Base-by-base conservation (phyloP, 2,329 filamentous ascomycete species). In the Chaetomium globosum region DNA sequence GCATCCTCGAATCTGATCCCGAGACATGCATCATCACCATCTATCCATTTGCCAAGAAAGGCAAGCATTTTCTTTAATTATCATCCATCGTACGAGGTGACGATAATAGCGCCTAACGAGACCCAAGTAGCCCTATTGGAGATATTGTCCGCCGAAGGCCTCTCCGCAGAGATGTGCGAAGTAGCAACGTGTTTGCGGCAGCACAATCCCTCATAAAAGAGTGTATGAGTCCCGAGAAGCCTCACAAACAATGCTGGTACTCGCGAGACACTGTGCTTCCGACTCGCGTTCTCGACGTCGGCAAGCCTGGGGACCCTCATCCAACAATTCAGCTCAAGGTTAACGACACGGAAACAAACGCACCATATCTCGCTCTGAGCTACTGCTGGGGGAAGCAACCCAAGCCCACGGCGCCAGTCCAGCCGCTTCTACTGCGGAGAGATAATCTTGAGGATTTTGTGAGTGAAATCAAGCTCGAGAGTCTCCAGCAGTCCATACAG, bases 161-260 rank as follows among this genome's bases (percentile, higher is more conserved):
- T 51, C 48, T 51, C 48, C 48, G 26, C 48, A 51, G 48, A 51
- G 48, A 51, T 51, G 48, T 51, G 48, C 48, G 21, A 26, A 51
- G 48, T n/a, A n/a, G 48, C 48, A 51, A 26, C 9, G 48, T 51
- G 48, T 51, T 51, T 51, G 48, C 48, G 48, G 48, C 48, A 51
- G 48, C 48, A 26, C 48, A 51, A 21, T 51, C 48, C 48, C 48
- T 51, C 48, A 51, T 51, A n/a, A 51, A 51, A 51, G 48, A 51
- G n/a, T 51, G 48, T 8, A 51, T 51, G 48, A 51, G 48, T 26
- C 48, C 12, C 26, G 48, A 51, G 48, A 51, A 51, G 48, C 48
- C 48, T 51, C 48, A 51, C 48, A 23, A 51, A 51, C 48, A 26
- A 3, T 51, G 48, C 21, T n/a, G 48, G 48, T 51, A 51, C 48